Evolutionary conservation across 164 flowering plant species (phyloP).

Genomic region (Vitis labrusca): DNA sequence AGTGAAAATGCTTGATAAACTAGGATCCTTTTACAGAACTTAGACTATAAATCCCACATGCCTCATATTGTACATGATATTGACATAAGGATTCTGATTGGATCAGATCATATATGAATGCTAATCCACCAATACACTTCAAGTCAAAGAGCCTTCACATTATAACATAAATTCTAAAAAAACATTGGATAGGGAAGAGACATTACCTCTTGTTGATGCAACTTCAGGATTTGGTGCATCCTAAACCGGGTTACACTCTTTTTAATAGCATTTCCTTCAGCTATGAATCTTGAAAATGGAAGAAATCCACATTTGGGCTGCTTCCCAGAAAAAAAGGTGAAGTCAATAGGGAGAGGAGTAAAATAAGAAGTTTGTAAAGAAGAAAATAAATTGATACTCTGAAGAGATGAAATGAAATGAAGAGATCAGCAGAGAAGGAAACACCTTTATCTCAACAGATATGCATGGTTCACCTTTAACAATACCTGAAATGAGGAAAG

Average conservation of each 20-base stretch:
- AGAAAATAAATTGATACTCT: neutral
- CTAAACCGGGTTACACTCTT: slow-evolving; percentile 56
- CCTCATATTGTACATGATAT: too few species aligned
- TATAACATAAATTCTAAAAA: too few species aligned
- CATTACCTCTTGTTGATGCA: slow-evolving; percentile 67
- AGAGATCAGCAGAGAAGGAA: neutral
- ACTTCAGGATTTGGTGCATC: slow-evolving; percentile 89
- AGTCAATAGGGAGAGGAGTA: neutral
- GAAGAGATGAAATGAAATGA: slow-evolving; percentile 1
- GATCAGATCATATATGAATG: neutral
- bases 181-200: neutral
- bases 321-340: slow-evolving; percentile 14
- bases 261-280: slow-evolving; percentile 61
- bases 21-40: neutral
- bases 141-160: neutral
- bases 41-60: too few species aligned
- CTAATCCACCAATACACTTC: neutral
- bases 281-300: slow-evolving; percentile 69
- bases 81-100: neutral
- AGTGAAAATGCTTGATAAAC: too few species aligned
- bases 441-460: slow-evolving; percentile 90
- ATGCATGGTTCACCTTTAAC: slow-evolving; percentile 44
- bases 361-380: neutral
- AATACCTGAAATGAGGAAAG: slow-evolving; percentile 42
- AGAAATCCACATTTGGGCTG: slow-evolving; percentile 99